These are phyloP conservation scores for Sungouiozyma intestinalis DNA, from an alignment of 805 yeast species.

Conservation along the genomic window DNA sequence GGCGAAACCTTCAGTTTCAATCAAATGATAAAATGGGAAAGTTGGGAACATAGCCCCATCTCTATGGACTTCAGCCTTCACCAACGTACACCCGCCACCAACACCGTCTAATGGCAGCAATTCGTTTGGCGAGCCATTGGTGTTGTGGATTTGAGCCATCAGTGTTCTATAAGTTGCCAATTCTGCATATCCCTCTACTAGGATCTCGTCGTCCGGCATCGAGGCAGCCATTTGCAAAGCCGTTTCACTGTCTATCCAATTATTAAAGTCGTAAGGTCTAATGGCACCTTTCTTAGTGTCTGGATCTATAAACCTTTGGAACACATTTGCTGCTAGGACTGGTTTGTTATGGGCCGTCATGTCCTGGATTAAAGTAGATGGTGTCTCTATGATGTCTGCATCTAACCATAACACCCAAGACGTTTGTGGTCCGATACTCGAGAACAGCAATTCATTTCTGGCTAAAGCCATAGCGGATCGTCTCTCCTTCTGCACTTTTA, in stretches of 20 bases:
- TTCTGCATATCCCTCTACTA: slow-evolving; percentile 90
- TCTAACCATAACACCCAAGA: slow-evolving; percentile 97
- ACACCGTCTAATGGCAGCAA: slow-evolving; percentile 92
- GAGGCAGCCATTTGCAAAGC: slow-evolving; percentile 65
- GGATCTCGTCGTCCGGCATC: slow-evolving; percentile 79
- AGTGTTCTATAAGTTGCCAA: slow-evolving; percentile 88
- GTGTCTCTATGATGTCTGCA: slow-evolving; percentile 87
- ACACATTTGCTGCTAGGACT: slow-evolving; percentile 85
- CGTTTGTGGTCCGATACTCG: slow-evolving; percentile 80
- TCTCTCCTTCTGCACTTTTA: slow-evolving; percentile 76
- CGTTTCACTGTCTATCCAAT: slow-evolving; percentile 83
- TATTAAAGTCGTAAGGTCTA: slow-evolving; percentile 90
- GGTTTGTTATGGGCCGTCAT: slow-evolving; percentile 78
- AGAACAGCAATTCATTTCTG: slow-evolving; percentile 80
- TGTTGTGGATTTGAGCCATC: slow-evolving; percentile 81
- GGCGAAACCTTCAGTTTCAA: slow-evolving; percentile 98
- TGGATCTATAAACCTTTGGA: slow-evolving; percentile 64
- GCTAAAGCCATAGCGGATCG: slow-evolving; percentile 89
- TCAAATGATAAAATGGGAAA: slow-evolving; percentile 91
- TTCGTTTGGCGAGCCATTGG: slow-evolving; percentile 47
- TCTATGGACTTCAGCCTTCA: slow-evolving; percentile 94
- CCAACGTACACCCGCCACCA: slow-evolving; percentile 94
- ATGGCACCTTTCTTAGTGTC: slow-evolving; percentile 45
- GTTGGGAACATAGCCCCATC: slow-evolving; percentile 99
- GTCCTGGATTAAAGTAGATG: slow-evolving; percentile 74